These are phyloP conservation scores for Leishmania aethiopica DNA, from an alignment of 208 protist species.

Conservation along the genomic window DNA sequence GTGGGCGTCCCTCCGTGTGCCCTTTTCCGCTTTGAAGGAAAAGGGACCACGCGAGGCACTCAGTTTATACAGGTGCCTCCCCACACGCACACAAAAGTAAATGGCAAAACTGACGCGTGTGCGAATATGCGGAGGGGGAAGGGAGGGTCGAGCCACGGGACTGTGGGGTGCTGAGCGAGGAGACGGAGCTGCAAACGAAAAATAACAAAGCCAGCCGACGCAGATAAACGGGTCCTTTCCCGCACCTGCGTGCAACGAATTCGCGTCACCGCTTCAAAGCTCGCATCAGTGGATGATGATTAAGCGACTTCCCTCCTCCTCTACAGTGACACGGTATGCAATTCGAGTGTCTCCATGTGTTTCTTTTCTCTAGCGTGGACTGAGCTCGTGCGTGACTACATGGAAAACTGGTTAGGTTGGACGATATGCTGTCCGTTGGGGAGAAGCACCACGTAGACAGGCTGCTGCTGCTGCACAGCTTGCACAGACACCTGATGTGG, in stretches of 20 bases:
- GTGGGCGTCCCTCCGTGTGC: not conserved
- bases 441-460: slow-evolving; percentile 44
- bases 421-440: slow-evolving; percentile 35
- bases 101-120: not conserved
- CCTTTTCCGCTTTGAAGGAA: not conserved
- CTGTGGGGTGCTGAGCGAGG: not conserved
- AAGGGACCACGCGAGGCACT: not conserved
- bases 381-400: slow-evolving; percentile 1
- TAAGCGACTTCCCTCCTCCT: not conserved
- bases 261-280: not conserved
- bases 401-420: slow-evolving; percentile 18
- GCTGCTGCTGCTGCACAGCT: slow-evolving; percentile 16
- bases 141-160: not conserved
- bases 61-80: not conserved
- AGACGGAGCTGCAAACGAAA: not conserved
- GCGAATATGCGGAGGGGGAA: not conserved
- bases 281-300: not conserved
- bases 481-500: slow-evolving; percentile 13
- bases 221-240: not conserved
- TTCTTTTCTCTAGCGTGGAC: not conserved
- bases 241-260: not conserved
- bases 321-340: not conserved
- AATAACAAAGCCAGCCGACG: not conserved
- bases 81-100: not conserved
- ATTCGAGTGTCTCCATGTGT: not conserved